Conservation (phyloP, 805 yeast species). For the Kazachstania kunashirensis region DNA sequence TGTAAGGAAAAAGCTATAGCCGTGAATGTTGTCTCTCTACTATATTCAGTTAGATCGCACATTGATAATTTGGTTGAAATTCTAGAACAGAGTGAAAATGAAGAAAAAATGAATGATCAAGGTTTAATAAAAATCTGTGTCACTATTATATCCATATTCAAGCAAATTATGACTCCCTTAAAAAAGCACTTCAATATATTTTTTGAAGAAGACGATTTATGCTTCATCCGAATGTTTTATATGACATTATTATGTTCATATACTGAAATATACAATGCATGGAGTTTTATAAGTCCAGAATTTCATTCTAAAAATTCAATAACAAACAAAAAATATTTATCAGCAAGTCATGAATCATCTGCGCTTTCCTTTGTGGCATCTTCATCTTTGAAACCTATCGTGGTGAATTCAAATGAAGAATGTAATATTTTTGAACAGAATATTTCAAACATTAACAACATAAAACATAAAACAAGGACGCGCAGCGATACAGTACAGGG, state of each 20-base stretch:
- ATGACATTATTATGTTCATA: constrained; percentile 53
- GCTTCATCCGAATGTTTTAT: constrained; percentile 55
- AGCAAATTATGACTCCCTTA: constrained; percentile 33
- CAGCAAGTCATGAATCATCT: constrained; percentile 5
- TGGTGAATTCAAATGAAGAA: not conserved
- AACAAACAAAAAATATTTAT: constrained; percentile 3
- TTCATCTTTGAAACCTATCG: too few species aligned
- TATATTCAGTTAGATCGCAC: constrained; percentile 43
- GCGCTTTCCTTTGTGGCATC: constrained; percentile 3
- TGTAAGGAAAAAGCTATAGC: constrained; percentile 47
- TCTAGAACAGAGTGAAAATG: constrained; percentile 43
- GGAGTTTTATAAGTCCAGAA: constrained; percentile 28
- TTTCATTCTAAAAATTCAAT: not conserved
- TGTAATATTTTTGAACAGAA: not conserved
- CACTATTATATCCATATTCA: constrained; percentile 39
- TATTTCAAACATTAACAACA: constrained; percentile 3
- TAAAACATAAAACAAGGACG: constrained; percentile 14
- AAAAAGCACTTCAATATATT: constrained; percentile 40
- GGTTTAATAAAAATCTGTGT: constrained; percentile 31
- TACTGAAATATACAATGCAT: constrained; percentile 59
- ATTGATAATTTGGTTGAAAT: constrained; percentile 49
- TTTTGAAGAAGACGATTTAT: constrained; percentile 49
- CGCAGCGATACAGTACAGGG: constrained; percentile 21
- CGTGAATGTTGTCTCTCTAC: constrained; percentile 41
- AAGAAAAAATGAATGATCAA: constrained; percentile 26